These are phyloP conservation scores for Xerocomus amazonicus DNA, from an alignment of 1,284 basidiomycete genomes.

Conservation along the genomic window DNA sequence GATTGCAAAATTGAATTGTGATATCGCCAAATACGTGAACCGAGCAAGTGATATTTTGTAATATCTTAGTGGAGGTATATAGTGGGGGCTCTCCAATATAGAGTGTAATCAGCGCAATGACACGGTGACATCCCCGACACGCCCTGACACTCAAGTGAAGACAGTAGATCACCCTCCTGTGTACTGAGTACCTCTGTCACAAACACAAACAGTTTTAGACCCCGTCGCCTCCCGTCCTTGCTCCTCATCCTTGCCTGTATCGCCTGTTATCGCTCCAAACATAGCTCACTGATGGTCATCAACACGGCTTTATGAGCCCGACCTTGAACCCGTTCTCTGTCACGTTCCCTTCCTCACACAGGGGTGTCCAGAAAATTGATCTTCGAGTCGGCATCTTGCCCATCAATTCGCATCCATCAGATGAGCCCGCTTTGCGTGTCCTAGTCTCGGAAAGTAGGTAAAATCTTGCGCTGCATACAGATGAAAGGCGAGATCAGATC, in stretches of 20 bases:
- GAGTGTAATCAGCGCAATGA: too few relatives aligned
- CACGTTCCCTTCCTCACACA: conserved; percentile 85
- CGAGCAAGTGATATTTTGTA: too few relatives aligned
- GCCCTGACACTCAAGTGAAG: too few relatives aligned
- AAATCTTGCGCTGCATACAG: conserved; percentile 84
- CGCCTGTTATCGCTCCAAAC: conserved; percentile 52
- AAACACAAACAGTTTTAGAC: too few relatives aligned
- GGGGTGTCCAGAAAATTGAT: conserved; percentile 96
- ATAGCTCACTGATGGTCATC: conserved; percentile 82
- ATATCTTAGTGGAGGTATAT: too few relatives aligned
- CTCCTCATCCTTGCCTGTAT: conserved; percentile 37
- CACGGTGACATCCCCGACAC: too few relatives aligned
- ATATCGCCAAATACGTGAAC: too few relatives aligned
- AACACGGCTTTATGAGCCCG: conserved; percentile 87
- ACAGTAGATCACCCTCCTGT: too few relatives aligned
- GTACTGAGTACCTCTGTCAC: too few relatives aligned
- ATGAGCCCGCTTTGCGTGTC: conserved; percentile 93
- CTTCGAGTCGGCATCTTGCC: conserved; percentile 98
- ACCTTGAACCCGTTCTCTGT: conserved; percentile 85
- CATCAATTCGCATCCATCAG: conserved; percentile 95
- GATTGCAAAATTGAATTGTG: too few relatives aligned
- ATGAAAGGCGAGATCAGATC: conserved; percentile 2
- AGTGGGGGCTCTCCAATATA: too few relatives aligned
- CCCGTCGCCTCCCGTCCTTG: conserved; percentile 41
- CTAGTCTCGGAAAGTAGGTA: conserved; percentile 94